Percentiles rank a stretch among this genome's conserved stretches.
Conservation (phyloP, 1,284 basidiomycete genomes). For the Ceratobasidium papillatum region DNA sequence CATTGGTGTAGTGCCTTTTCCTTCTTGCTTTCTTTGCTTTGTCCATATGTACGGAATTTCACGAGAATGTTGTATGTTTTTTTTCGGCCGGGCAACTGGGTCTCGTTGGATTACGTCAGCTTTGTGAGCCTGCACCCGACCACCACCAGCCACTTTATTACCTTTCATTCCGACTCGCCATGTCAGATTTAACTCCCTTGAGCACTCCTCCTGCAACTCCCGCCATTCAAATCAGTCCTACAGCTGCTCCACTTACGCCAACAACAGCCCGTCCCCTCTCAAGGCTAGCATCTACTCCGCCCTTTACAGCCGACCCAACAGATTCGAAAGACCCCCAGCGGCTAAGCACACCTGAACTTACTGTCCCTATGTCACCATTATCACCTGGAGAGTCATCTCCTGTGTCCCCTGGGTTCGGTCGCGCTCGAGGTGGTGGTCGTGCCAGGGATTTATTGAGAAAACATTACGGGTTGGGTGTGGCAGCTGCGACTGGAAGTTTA, state of each 20-base stretch:
- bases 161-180: background rate
- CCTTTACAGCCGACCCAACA: slow-evolving; percentile 30
- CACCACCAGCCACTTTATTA: slow-evolving; percentile 19
- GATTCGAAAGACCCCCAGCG: background rate
- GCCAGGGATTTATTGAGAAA: slow-evolving; percentile 80
- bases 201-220: slow-evolving; percentile 29
- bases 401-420: slow-evolving; percentile 13
- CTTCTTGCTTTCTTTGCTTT: background rate
- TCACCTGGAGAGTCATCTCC: slow-evolving; percentile 20
- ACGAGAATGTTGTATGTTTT: background rate
- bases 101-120: slow-evolving; percentile 15
- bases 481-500: slow-evolving; percentile 68
- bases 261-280: slow-evolving; percentile 30
- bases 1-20: background rate
- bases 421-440: slow-evolving; percentile 49
- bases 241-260: slow-evolving; percentile 1
- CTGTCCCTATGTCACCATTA: slow-evolving; percentile 7
- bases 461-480: slow-evolving; percentile 81
- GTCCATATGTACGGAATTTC: background rate
- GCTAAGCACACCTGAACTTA: slow-evolving; percentile 2
- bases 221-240: background rate
- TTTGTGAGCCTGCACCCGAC: background rate
- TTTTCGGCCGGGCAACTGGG: background rate
- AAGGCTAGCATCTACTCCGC: slow-evolving; percentile 23
- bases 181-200: slow-evolving; percentile 22